phyloP scores from a whole-genome alignment of 306 rosid species.

The Rosa chinensis region DNA sequence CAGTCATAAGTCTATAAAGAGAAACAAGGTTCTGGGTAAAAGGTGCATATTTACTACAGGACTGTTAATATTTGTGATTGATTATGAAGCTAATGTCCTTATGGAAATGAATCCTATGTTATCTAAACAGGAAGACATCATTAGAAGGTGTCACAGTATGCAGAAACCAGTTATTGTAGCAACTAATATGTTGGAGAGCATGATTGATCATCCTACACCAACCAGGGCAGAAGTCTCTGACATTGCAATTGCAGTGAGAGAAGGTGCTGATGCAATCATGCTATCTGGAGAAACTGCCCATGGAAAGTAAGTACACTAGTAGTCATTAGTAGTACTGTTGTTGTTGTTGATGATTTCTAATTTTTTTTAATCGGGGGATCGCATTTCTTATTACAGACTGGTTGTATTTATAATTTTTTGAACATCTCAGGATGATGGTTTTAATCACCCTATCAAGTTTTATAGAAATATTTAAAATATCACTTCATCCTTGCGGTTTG shows the following conservation, averaged over 20 bases:
- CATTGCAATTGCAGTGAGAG: conserved; percentile 92
- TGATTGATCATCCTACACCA: conserved; percentile 94
- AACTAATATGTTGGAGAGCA: conserved; percentile 98
- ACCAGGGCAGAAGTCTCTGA: conserved; percentile 98
- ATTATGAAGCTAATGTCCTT: conserved; percentile 16
- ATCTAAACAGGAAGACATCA: conserved; percentile 75
- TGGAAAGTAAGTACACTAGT: conserved; percentile 73
- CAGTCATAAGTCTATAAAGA: too few relatives aligned
- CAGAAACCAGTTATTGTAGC: conserved; percentile 97
- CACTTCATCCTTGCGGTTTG: background rate
- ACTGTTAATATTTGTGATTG: conserved; percentile 17
- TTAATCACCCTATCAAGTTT: background rate
- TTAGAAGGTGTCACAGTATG: conserved; percentile 74
- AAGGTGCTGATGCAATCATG: conserved; percentile 96
- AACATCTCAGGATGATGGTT: background rate
- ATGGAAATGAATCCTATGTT: conserved; percentile 22
- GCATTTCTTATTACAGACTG: background rate
- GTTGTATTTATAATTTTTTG: background rate
- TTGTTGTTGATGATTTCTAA: too few relatives aligned
- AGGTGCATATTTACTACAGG: too few relatives aligned
- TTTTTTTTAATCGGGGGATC: background rate
- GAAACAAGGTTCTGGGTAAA: too few relatives aligned
- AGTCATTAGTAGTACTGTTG: background rate
- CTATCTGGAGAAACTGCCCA: conserved; percentile 99
- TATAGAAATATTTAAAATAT: background rate